Evolutionary conservation across 805 yeast genomes (phyloP), one percentile per base, ranked within the genome.

Genomic region (Teunomyces funiuensis): DNA sequence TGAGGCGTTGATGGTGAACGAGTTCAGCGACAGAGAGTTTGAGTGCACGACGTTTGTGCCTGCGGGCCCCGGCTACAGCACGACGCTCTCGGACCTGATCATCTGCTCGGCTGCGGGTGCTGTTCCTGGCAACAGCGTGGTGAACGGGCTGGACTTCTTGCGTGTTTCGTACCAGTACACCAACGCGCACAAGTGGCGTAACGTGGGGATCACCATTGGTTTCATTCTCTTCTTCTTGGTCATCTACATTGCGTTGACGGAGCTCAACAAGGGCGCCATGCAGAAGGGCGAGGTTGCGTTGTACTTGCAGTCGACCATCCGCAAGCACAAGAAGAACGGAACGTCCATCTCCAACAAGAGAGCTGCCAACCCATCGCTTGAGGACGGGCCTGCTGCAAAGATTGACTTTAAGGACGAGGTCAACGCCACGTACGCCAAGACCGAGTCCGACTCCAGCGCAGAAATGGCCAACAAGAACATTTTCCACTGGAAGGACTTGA

Each of bases 141-240:
- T 87, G 36, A 53, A 60, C 23, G 96, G 95, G 51, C 78, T 80
- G 48, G 61, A 58, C 26, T 87, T 83, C 54, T 49, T 87, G 42
- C 46, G 47, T 4, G 52, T 52, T 3, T 58, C 80, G 6, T 87
- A 61, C 60, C 55, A 61, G 30, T 88, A 82, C 66, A 55, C 56
- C 15, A 79, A 73, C 53, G 47, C 61, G 15, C 87, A 88, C 60
- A 73, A 76, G 37, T 88, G 96, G 96, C 80, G 95, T 68, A 85
- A 88, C 59, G 72, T 83, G 43, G 96, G 89, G 54, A 77, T 83
- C 44, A 44, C 77, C 44, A 57, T 80, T 54, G 87, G 76, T 2
- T 82, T 71, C 54, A 60, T 71, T 42, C 46, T 69, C 3, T 73
- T 74, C 47, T 72, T 73, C 57, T 48, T 74, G 41, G 40, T 47